A percentile compares a stretch with the other conserved stretches of the same genome.
These are phyloP conservation scores for Ogataea nonfermentans DNA, from an alignment of 805 yeast species.

Conservation along the genomic window DNA sequence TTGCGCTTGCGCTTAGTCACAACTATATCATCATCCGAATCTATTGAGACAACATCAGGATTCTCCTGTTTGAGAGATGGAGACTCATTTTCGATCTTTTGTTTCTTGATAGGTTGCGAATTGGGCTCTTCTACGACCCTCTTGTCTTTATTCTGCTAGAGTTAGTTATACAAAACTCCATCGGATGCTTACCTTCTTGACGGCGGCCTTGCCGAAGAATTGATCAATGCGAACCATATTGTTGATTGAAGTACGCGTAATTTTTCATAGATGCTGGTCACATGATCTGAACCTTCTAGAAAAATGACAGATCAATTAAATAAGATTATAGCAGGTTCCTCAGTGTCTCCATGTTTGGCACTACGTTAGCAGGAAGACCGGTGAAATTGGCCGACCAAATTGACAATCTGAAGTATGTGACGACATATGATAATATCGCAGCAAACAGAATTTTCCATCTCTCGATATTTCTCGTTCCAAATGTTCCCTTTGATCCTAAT, in stretches of 20 bases:
- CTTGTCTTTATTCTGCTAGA: constrained; percentile 6
- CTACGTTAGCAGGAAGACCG: constrained; percentile 34
- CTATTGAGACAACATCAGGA: constrained; percentile 1
- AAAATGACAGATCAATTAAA: constrained; percentile 4
- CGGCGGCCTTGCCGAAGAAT: constrained; percentile 31
- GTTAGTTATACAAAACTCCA: not conserved
- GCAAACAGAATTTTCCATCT: constrained; percentile 62
- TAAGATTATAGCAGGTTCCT: not conserved
- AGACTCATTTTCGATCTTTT: constrained; percentile 1
- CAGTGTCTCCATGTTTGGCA: constrained; percentile 31
- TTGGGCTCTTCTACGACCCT: not conserved
- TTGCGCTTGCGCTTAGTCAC: constrained; percentile 2
- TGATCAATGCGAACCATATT: constrained; percentile 31
- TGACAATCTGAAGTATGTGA: constrained; percentile 63
- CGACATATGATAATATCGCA: constrained; percentile 60
- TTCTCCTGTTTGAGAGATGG: not conserved
- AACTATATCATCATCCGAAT: constrained; percentile 8
- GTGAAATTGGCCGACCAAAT: constrained; percentile 59
- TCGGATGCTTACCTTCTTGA: constrained; percentile 21
- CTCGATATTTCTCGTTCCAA: constrained; percentile 83
- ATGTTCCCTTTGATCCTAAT: constrained; percentile 64
- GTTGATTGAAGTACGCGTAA: constrained; percentile 4
- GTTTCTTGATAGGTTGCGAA: constrained; percentile 7
- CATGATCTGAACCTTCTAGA: constrained; percentile 15
- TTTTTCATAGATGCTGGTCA: constrained; percentile 4